phyloP scores from a whole-genome alignment of 2,329 filamentous ascomycete genomes.

The Paracamarosporium sp. region DNA sequence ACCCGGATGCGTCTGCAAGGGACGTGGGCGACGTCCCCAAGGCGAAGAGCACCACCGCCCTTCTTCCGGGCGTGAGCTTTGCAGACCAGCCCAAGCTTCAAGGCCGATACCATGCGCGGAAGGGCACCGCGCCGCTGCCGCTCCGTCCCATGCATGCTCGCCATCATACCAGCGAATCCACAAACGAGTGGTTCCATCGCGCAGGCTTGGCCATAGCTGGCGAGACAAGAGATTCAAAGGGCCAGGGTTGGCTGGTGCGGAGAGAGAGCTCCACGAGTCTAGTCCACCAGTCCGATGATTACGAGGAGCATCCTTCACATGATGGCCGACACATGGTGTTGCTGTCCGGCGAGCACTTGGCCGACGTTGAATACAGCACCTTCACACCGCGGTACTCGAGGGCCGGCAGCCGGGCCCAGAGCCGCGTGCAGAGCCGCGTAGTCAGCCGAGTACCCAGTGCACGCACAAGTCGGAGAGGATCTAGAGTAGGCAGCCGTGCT shows the following conservation, averaged over 20 bases:
- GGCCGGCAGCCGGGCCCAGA: conserved; percentile 43
- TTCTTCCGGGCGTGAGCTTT: conserved; percentile 42
- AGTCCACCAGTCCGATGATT: conserved; percentile 47
- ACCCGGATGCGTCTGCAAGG: conserved; percentile 26
- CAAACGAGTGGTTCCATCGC: conserved; percentile 65
- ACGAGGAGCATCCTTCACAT: conserved; percentile 35
- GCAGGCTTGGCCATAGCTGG: conserved; percentile 64
- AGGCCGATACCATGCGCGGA: conserved; percentile 34
- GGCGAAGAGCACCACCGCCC: conserved; percentile 54
- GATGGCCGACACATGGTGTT: conserved; percentile 33
- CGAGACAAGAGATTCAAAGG: conserved; percentile 65
- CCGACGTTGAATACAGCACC: conserved; percentile 39
- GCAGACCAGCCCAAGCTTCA: conserved; percentile 17
- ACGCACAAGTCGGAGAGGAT: conserved; percentile 42
- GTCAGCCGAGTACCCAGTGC: conserved; percentile 49
- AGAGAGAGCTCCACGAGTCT: conserved; percentile 64
- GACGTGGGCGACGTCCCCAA: conserved; percentile 50
- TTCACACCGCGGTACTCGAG: conserved; percentile 38
- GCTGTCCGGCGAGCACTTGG: conserved; percentile 41
- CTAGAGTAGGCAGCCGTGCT: conserved; percentile 41
- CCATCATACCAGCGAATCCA: conserved; percentile 39
- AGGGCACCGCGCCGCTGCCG: conserved; percentile 37
- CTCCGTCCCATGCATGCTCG: conserved; percentile 29
- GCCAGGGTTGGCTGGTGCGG: conserved; percentile 67
- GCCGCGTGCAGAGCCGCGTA: conserved; percentile 45